Base-by-base conservation (phyloP, 2,329 filamentous ascomycete genomes). In the Mariannaea elegans region DNA sequence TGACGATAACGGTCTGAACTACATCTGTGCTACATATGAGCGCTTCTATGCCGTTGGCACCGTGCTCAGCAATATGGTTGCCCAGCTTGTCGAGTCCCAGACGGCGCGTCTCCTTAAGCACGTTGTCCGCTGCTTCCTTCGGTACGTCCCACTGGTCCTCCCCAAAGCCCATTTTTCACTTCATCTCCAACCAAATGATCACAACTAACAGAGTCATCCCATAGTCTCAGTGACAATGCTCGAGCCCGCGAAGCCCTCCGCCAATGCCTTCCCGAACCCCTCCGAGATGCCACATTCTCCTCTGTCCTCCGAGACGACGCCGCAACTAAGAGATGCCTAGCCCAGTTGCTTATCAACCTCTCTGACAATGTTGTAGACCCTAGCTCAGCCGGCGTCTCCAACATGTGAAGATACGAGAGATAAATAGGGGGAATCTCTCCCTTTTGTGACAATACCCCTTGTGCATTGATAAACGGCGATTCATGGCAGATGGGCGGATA, bases 1-100 rank as follows among this genome's bases (percentile, higher is more conserved):
- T 3, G 95, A 99, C 73, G 95, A 99, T 72, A 94, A 97, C 71
- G 95, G 95, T 4, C 85, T 99, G 63, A 95, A 95, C 72, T 99
- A 99, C 78, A 99, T 99, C 59, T 99, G 95, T 79, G 94, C 96
- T 65, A 99, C 95, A 1, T 99, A 99, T 72, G 95, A 99, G 82
- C 87, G 95, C 18, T 99, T 99, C 79, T 99, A 98, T 70, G 95
- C 95, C 7, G 95, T 99, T 5, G 95, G 95, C 6, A 99, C 95
- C 1, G 95, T 99, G 6, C 82, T 99, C 36, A 97, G 93, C 81
- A 99, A 98, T 75, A 99, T 99, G 95, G 95, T 99, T 57, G 93
- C 91, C 52, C 94, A 98, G 79, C 86, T 99, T 34, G 95, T 98
- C 36, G 95, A 99, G 78, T 94, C 97, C 73, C 95, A 99, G 79